Evolutionary conservation across 768 basidiomycete species (phyloP).

Genomic region (Kwoniella dendrophila): DNA sequence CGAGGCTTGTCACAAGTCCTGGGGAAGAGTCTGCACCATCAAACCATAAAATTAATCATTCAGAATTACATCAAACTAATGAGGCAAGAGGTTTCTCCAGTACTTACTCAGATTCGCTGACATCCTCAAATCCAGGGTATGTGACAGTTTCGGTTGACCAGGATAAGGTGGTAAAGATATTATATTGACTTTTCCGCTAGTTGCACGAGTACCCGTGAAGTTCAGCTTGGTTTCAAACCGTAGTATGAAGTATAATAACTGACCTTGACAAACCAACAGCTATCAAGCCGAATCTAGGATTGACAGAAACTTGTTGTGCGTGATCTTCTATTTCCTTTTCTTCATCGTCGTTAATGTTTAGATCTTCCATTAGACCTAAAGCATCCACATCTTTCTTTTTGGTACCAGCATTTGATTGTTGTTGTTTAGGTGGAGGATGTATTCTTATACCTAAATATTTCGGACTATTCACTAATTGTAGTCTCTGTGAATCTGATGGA

Average conservation of each 20-base stretch:
- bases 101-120: constrained; percentile 39
- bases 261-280: constrained; percentile 78
- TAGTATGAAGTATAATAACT: constrained; percentile 17
- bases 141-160: constrained; percentile 64
- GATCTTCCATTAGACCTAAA: constrained; percentile 22
- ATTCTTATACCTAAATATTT: constrained; percentile 21
- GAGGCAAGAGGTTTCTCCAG: not conserved
- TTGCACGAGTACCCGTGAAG: no score
- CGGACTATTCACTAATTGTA: constrained; percentile 14
- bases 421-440: constrained; percentile 18
- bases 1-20: constrained; percentile 58
- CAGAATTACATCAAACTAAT: not conserved
- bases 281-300: constrained; percentile 76
- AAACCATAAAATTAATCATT: not conserved
- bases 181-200: constrained; percentile 69
- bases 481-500: constrained; percentile 14
- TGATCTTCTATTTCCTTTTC: constrained; percentile 36
- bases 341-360: constrained; percentile 16
- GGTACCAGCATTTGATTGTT: constrained; percentile 8
- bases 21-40: constrained; percentile 33
- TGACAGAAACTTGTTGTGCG: constrained; percentile 63
- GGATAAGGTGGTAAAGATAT: constrained; percentile 70
- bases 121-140: constrained; percentile 58
- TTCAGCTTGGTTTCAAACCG: constrained; percentile 7
- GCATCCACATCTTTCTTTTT: constrained; percentile 12